Conservation (phyloP, 345 rosid genomes). For the Populus deltoides region DNA sequence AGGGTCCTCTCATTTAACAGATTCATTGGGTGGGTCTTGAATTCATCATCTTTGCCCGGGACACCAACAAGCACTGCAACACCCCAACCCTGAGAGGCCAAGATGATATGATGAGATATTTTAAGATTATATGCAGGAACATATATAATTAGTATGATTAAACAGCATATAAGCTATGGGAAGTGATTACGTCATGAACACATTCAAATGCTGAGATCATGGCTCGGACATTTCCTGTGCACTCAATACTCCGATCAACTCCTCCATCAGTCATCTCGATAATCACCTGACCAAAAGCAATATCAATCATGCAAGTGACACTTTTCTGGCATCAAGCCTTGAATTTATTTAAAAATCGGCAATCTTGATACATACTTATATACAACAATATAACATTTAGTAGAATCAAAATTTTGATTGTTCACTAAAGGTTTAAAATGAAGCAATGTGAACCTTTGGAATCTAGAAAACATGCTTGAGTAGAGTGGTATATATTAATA, state of each 20-base stretch:
- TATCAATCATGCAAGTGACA: not conserved
- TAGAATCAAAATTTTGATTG: not conserved
- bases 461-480: not conserved
- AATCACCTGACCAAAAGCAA: conserved; percentile 24
- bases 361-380: not conserved
- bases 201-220: conserved; percentile 42
- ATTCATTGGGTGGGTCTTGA: conserved; percentile 51
- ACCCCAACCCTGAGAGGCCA: conserved; percentile 47
- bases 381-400: not conserved
- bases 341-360: not conserved
- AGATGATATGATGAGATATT: not conserved
- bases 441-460: not conserved
- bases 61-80: conserved; percentile 53
- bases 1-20: conserved; percentile 46
- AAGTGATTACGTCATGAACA: conserved; percentile 32
- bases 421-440: not conserved
- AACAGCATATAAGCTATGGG: not conserved
- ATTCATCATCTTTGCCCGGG: conserved; percentile 46
- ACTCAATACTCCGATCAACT: conserved; percentile 40
- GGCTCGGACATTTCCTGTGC: conserved; percentile 29
- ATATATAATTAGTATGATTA: not conserved
- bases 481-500: too few relatives aligned
- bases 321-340: not conserved
- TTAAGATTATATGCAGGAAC: not conserved
- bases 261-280: conserved; percentile 46